phyloP scores from a whole-genome alignment of 306 rosid species.

The Prunus mira region DNA sequence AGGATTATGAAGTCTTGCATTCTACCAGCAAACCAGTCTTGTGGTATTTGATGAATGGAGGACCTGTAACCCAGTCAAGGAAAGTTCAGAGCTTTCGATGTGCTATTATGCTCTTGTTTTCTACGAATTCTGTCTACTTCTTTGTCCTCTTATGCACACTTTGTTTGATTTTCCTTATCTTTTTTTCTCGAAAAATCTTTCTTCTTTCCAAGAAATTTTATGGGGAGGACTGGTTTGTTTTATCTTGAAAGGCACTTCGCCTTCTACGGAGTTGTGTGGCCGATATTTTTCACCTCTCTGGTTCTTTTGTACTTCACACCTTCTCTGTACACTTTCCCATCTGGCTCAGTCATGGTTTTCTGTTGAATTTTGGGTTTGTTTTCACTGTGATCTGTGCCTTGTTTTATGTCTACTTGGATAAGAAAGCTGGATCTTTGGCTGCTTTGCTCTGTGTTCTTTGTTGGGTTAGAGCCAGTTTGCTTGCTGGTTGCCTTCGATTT shows the following conservation, averaged over 20 bases:
- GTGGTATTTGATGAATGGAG: no score
- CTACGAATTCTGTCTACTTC: not conserved
- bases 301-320: constrained; percentile 65
- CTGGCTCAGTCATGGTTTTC: constrained; percentile 32
- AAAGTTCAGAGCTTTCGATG: no score
- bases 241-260: constrained; percentile 86
- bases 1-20: no score
- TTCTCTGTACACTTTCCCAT: constrained; percentile 34
- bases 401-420: constrained; percentile 56
- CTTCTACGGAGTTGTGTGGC: constrained; percentile 94
- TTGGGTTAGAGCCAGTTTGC: constrained; percentile 56
- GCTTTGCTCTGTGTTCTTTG: constrained; percentile 58
- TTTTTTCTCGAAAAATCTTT: not conserved
- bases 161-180: not conserved
- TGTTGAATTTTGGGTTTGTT: constrained; percentile 61
- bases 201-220: not conserved
- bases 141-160: not conserved
- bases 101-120: not conserved
- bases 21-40: no score
- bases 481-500: constrained; percentile 50
- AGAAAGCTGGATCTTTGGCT: constrained; percentile 68
- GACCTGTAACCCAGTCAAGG: no score
- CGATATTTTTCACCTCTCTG: constrained; percentile 56
- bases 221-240: constrained; percentile 46
- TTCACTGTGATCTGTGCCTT: constrained; percentile 41